Evolutionary conservation across 495 filamentous ascomycete species (phyloP), one percentile per base, ranked within the genome.

Genomic region (Trypethelium eluteriae): DNA sequence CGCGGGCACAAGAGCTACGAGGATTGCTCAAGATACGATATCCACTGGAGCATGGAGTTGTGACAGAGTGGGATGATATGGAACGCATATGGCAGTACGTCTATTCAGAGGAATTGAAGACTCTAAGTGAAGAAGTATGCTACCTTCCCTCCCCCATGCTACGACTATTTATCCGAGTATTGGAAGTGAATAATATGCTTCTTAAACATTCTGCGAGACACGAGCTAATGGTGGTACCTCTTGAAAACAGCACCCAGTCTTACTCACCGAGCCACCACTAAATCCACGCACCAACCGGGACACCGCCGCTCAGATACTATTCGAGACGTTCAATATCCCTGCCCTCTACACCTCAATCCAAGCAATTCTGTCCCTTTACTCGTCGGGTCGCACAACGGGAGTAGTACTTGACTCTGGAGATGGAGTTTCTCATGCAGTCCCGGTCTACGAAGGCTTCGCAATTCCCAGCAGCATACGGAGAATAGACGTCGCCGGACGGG

Each of bases 1-100:
- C 91, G 69, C 87, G 90, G 74, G 93, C 93, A 63, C 91, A 96
- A 73, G 93, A 97, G 71, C 83, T 96, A 72, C 86, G 94, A 75
- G 94, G 94, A 16, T 81, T 99, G 67, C 81, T 99, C 70, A 98
- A 97, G 81, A 92, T 99, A 72, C 84, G 86, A 62, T 98, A 98
- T 73, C 94, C 94, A 50, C 82, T 99, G 65, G 95, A 97, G 76
- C 94, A 99, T 76, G 94, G 94, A 73, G 94, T 98, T 69, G 94
- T 99, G 59, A 99, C 94, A 67, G 93, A 99, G 78, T 99, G 94
- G 94, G 94, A 98, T 72, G 94, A 99, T 74, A 99, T 99, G 94
- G 94, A 98, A 80, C 89, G 90, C 77, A 99, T 99, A 78, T 99
- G 94, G 94, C 89, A 92, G 76, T 87, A 88, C 73, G 88, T 90